Evolutionary conservation across 768 basidiomycete genomes (phyloP), one percentile per base, ranked within the genome.

Genomic region (Terana coerulea): DNA sequence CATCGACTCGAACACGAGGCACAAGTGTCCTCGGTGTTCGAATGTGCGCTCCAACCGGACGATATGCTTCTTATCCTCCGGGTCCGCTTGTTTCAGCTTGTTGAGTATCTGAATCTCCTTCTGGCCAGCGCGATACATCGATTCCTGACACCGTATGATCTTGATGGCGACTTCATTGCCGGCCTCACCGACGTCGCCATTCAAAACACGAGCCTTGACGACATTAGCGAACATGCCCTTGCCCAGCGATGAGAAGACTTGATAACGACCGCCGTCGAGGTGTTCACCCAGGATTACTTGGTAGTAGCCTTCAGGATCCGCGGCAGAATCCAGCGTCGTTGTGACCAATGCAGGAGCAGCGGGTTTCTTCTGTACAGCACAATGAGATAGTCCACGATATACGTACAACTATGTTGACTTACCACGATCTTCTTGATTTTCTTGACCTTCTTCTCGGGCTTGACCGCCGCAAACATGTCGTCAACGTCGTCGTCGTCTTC

Each of bases 161-260:
- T 99, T 99, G 68, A 99, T 98, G 0, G 97, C 97, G 9, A 98
- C 94, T 66, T 99, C 95, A 61, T 74, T 73, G 34, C 82, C 78
- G 31, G 55, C 56, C 45, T 79, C 75, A 50, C 75, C 72, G 9
- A 75, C 50, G 29, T 88, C 87, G 45, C 76, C 74, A 69, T 85
- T 72, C 37, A 95, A 72, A 9, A 93, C 78, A 28, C 91, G 83
- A 8, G 95, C 95, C 40, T 90, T 81, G 24, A 98, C 93, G 44
- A 99, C 97, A 50, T 91, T 92, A 42, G 94, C 93, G 66, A 98
- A 99, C 95, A 99, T 99, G 42, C 97, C 97, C 66, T 95, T 95
- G 15, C 97, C 97, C n/a, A 98, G 75, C 42, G 83, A 90, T 42
- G 91, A 92, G 59, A 89, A 94, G 9, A 99, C 92, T 66, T 97